These are phyloP conservation scores for Spathaspora passalidarum DNA, from an alignment of 805 yeast species.

Conservation along the genomic window DNA sequence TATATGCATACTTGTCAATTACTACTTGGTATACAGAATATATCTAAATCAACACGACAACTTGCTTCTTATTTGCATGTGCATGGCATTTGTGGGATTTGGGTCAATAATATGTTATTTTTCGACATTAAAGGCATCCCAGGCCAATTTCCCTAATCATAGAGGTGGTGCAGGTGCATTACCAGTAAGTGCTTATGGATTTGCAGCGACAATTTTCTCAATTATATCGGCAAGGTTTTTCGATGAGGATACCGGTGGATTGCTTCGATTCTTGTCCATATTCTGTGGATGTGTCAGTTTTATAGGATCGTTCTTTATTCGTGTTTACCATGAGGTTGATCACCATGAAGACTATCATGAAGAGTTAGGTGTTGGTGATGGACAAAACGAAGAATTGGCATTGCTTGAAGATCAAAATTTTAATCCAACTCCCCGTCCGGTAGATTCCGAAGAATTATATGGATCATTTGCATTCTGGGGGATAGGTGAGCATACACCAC, in stretches of 20 bases:
- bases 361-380: background rate
- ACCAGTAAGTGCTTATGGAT: conserved; percentile 68
- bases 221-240: conserved; percentile 53
- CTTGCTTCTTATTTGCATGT: conserved; percentile 41
- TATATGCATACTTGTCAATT: conserved; percentile 51
- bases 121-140: conserved; percentile 53
- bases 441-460: conserved; percentile 12
- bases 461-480: conserved; percentile 44
- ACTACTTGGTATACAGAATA: conserved; percentile 46
- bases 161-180: conserved; percentile 69
- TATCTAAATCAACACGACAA: conserved; percentile 40
- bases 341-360: background rate
- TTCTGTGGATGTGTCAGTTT: conserved; percentile 49
- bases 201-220: conserved; percentile 67
- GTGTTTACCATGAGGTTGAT: conserved; percentile 28
- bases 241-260: conserved; percentile 49
- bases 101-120: conserved; percentile 66
- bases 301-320: conserved; percentile 44
- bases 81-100: conserved; percentile 56
- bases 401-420: background rate
- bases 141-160: conserved; percentile 65
- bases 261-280: conserved; percentile 53
- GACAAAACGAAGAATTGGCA: conserved; percentile 1
- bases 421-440: background rate
- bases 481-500: conserved; percentile 30